These are phyloP conservation scores for Exophiala lecanii-corni DNA, from an alignment of 2,329 filamentous ascomycete genomes.

Conservation along the genomic window DNA sequence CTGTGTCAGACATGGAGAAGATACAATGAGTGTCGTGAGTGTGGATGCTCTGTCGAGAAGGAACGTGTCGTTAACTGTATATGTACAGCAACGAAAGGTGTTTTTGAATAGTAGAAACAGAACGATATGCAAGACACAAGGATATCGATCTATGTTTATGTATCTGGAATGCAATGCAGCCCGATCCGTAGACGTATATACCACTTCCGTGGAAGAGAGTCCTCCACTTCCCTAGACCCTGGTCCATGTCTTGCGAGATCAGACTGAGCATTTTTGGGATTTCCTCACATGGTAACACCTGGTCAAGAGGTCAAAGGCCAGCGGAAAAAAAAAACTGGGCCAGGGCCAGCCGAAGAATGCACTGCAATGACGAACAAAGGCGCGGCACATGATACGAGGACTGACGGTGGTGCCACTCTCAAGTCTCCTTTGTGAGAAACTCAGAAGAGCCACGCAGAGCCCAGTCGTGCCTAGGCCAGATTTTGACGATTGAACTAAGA, in stretches of 20 bases:
- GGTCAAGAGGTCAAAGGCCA: not conserved
- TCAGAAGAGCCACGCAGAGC: too few species aligned
- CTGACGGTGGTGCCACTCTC: slow-evolving; percentile 1
- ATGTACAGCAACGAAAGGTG: too few species aligned
- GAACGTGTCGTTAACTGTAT: too few species aligned
- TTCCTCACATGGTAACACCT: slow-evolving; percentile 4
- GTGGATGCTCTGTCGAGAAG: too few species aligned
- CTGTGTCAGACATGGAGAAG: not conserved
- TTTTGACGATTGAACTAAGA: too few species aligned
- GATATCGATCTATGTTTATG: not conserved
- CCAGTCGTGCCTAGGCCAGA: too few species aligned
- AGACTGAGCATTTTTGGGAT: slow-evolving; percentile 1
- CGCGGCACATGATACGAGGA: not conserved
- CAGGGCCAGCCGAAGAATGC: slow-evolving; percentile 1
- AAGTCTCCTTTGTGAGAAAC: too few species aligned
- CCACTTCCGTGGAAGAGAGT: too few species aligned
- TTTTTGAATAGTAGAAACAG: too few species aligned
- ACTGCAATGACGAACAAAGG: not conserved
- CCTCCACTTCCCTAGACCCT: too few species aligned
- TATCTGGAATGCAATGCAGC: not conserved
- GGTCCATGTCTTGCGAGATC: too few species aligned
- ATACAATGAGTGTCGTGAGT: slow-evolving; percentile 4
- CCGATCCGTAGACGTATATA: not conserved
- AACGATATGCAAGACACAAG: slow-evolving; percentile 1
- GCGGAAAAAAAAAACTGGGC: not conserved